Base-by-base conservation (phyloP, 768 basidiomycete species). In the Termitomyces sp. region DNA sequence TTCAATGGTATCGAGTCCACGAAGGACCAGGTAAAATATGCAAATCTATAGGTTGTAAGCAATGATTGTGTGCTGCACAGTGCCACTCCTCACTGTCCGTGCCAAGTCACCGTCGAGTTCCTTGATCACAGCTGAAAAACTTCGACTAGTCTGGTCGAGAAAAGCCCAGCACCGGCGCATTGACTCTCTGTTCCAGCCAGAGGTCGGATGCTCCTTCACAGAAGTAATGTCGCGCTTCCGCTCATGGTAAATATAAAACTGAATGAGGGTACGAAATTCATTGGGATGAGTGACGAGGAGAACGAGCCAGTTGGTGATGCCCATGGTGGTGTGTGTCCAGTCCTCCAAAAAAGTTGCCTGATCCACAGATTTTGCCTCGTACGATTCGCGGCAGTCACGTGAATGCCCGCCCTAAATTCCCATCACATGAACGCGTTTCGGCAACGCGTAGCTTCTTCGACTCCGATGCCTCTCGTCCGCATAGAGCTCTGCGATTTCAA, bases 401-500 rank as follows among this genome's bases (percentile, higher is more conserved):
- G 61, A 40, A 7, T 40, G 32, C 47, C 53, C n/a, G 8, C 58
- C 58, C 58, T 54, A 49, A 58, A 58, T 35, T 20, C n/a, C n/a
- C 28, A 49, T 58, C 58, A 58, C 58, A 58, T 58, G 53, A 42
- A 58, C 58, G 58, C 58, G 58, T 54, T 28, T 24, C n/a, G 18
- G 8, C 30, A 22, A 58, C 57, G 57, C 57, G 57, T n/a, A 42
- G 7, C 36, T 33, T 1, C 16, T n/a, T 33, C 20, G 22, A 14
- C 44, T 43, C 44, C 16, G 26, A 93, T 94, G 91, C 91, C 91
- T 58, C 83, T 93, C 58, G 67, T 84, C 58, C 87, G 87, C 64
- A 91, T 98, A 57, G 94, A 97, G 75, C 74, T 98, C 42, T 92
- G 84, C 75, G 90, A 98, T 82, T 98, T 98, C 80, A 99, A 98